A percentile compares a stretch with the other conserved stretches of the same genome.
Evolutionary conservation across 1,284 basidiomycete genomes (phyloP).

Genomic region (Cryptococcus sp.): DNA sequence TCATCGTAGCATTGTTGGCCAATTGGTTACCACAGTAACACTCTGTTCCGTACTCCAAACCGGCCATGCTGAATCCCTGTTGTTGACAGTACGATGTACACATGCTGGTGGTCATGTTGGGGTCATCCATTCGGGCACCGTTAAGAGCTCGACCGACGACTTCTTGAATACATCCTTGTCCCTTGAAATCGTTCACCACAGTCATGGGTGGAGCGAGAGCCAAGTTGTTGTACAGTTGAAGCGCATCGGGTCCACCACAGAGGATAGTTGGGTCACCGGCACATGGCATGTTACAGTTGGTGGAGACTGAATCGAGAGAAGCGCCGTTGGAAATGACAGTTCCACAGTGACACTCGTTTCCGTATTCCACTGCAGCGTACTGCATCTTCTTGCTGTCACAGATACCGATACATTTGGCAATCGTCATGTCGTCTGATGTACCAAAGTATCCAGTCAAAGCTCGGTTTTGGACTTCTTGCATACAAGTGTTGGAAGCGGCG

Average conservation of each 20-base stretch:
- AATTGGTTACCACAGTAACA: slow-evolving; percentile 1
- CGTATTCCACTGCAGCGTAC: slow-evolving; percentile 15
- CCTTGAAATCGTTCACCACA: slow-evolving; percentile 8
- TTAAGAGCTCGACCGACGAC: slow-evolving; percentile 8
- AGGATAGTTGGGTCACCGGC: slow-evolving; percentile 20
- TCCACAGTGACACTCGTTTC: slow-evolving; percentile 26
- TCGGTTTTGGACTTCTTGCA: slow-evolving; percentile 6
- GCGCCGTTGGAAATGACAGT: slow-evolving; percentile 9
- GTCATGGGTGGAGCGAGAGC: background rate
- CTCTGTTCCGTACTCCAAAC: background rate
- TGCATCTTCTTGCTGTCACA: slow-evolving; percentile 2
- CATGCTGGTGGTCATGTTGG: slow-evolving; percentile 11
- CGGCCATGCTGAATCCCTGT: slow-evolving; percentile 2
- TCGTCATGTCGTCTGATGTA: slow-evolving; percentile 12
- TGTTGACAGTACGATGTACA: slow-evolving; percentile 12
- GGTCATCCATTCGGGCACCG: background rate
- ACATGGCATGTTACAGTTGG: slow-evolving; percentile 21
- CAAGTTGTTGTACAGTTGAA: background rate
- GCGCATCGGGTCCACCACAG: slow-evolving; percentile 1
- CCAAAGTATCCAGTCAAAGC: slow-evolving; percentile 7
- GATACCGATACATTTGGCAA: slow-evolving; percentile 13
- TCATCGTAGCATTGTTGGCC: background rate
- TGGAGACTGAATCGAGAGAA: slow-evolving; percentile 4
- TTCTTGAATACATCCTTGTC: slow-evolving; percentile 5
- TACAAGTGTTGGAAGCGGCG: background rate